Evolutionary conservation across 2,329 filamentous ascomycete genomes (phyloP).

Genomic region (Fusarium tanahbumbuense): DNA sequence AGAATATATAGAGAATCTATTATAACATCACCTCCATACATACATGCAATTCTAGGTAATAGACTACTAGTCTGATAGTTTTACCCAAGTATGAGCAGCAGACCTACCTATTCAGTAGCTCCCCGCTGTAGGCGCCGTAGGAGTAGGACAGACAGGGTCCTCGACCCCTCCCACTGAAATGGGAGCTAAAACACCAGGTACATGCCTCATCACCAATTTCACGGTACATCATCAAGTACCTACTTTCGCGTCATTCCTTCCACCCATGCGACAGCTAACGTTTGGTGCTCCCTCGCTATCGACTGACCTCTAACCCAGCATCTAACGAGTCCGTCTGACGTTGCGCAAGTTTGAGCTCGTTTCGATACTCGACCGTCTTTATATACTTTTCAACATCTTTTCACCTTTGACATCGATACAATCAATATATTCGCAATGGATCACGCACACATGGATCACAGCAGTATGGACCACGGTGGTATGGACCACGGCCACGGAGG

Average conservation of each 20-base stretch:
- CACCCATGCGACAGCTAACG: constrained; percentile 10
- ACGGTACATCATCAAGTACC: constrained; percentile 6
- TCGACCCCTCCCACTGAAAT: constrained; percentile 11
- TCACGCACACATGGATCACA: constrained; percentile 58
- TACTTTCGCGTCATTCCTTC: constrained; percentile 23
- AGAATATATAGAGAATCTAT: neutral
- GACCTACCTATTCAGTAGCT: neutral
- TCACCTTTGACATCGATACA: neutral
- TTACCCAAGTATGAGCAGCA: neutral
- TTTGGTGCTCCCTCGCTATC: constrained; percentile 11
- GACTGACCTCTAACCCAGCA: constrained; percentile 20
- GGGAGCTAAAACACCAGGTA: constrained; percentile 18
- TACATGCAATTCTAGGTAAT: neutral
- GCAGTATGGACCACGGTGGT: constrained; percentile 56
- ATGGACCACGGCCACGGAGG: constrained; percentile 66
- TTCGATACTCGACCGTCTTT: constrained; percentile 35
- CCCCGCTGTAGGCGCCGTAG: constrained; percentile 10
- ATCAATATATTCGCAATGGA: constrained; percentile 51
- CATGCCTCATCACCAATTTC: neutral
- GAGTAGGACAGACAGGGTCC: constrained; percentile 6
- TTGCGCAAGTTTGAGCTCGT: constrained; percentile 58
- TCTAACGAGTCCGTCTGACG: constrained; percentile 8
- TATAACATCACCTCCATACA: neutral
- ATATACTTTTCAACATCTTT: constrained; percentile 10
- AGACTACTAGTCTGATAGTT: neutral